Conservation (phyloP, 1,284 basidiomycete genomes). For the Singerocomus inundabilis region DNA sequence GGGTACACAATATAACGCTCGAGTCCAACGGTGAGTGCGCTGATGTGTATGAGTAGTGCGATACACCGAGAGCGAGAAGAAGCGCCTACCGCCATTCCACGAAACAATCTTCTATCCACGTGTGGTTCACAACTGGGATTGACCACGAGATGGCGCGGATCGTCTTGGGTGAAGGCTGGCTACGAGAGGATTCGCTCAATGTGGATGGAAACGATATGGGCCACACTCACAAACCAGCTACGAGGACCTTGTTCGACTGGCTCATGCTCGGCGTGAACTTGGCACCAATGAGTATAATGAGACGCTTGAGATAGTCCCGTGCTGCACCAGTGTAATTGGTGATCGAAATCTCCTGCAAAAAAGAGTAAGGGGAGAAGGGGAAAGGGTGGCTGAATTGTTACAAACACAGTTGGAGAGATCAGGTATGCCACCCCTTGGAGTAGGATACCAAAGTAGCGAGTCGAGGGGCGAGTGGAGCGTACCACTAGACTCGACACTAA, state of each 20-base stretch:
- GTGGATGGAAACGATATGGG: not conserved
- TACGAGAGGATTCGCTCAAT: slow-evolving; percentile 2
- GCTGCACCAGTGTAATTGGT: slow-evolving; percentile 86
- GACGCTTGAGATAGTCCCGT: slow-evolving; percentile 81
- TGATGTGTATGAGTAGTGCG: not conserved
- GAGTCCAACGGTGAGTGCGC: slow-evolving; percentile 54
- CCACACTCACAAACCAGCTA: slow-evolving; percentile 74
- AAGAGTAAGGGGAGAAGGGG: not conserved
- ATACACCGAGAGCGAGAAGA: not conserved
- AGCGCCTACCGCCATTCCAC: slow-evolving; percentile 55
- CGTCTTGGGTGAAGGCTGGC: slow-evolving; percentile 37
- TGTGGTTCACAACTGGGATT: slow-evolving; percentile 84
- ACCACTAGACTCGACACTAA: slow-evolving; percentile 68
- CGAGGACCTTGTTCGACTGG: slow-evolving; percentile 69
- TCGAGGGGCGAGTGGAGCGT: slow-evolving; percentile 65
- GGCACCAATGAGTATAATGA: slow-evolving; percentile 76
- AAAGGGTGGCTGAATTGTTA: slow-evolving; percentile 3
- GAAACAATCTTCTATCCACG: slow-evolving; percentile 89
- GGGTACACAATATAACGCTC: slow-evolving; percentile 71
- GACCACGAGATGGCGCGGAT: slow-evolving; percentile 74
- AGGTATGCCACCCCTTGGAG: slow-evolving; percentile 45
- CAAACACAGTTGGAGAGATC: slow-evolving; percentile 45
- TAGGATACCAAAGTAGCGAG: slow-evolving; percentile 55
- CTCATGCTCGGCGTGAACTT: slow-evolving; percentile 81
- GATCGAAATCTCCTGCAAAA: slow-evolving; percentile 67